Base-by-base conservation (phyloP, 495 filamentous ascomycete genomes). In the Aspergillus homomorphus region DNA sequence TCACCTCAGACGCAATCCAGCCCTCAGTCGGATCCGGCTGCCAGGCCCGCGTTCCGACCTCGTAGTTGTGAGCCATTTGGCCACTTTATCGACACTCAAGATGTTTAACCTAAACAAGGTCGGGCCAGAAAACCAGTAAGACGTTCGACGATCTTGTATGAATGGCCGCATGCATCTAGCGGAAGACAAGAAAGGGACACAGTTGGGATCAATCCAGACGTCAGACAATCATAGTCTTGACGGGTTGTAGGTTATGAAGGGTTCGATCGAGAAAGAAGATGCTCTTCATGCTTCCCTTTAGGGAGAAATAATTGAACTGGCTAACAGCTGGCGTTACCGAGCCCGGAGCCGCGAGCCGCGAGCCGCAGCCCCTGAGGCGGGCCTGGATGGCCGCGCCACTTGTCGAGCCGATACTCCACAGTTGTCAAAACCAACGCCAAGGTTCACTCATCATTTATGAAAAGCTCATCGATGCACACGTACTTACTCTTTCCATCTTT, bases 31-130 rank as follows among this genome's bases (percentile, higher is more conserved):
- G 75, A 78, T 99, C 94, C 60, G 95, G 91, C 83, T 98, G 92
- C 94, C 94, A 99, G 72, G 91, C 95, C 83, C 89, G 84, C 63
- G 94, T 98, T 62, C 93, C 95, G 65, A 97, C 87, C 85, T 98
- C 94, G 75, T 96, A 99, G 68, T 81, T 91, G 78, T 96, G 90
- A 80, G 92, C 91, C 95, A 98, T 96, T 50, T 62, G 65, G 63
- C 42, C 33, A 57, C 24, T 8, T 20, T 48, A 22, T 52, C 18
- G 33, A 43, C 23, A 51, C 18, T 50, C 42, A 30, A 43, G 49
- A 54, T 56, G 52, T 26, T 21, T 53, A 53, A 42, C 22, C 30
- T 44, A 28, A 63, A 57, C 53, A 59, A 53, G 57, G 19, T 38
- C 10, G 33, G 33, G 12, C 33, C 33, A 12, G 33, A 14, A 38